Evolutionary conservation across 2,329 filamentous ascomycete genomes (phyloP).

Genomic region (Hypoxylon sp.): DNA sequence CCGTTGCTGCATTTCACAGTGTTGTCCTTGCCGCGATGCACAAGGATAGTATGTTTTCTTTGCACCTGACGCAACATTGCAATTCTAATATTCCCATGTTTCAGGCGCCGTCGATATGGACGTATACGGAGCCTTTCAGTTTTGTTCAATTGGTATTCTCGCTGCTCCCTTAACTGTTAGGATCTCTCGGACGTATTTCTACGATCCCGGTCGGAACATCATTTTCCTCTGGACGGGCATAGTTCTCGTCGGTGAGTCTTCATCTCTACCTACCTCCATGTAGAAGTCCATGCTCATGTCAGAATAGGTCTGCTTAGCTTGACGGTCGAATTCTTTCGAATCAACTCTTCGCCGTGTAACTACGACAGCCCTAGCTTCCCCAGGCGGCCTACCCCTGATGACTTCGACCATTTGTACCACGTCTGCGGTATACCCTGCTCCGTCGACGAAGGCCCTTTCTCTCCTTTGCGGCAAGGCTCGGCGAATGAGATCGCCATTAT

Average conservation of each 20-base stretch:
- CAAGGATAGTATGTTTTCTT: constrained; percentile 61
- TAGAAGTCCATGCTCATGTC: constrained; percentile 3
- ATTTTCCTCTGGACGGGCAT: constrained; percentile 75
- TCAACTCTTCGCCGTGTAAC: constrained; percentile 57
- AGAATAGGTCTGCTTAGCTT: constrained; percentile 68
- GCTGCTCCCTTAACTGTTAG: constrained; percentile 72
- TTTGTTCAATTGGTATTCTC: constrained; percentile 74
- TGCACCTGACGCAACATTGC: not conserved
- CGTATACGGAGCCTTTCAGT: constrained; percentile 74
- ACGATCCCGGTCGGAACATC: constrained; percentile 70
- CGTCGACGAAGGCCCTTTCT: constrained; percentile 60
- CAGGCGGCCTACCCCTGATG: constrained; percentile 47
- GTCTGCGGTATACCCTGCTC: constrained; percentile 64
- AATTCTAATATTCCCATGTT: constrained; percentile 12
- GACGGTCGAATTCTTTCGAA: constrained; percentile 73
- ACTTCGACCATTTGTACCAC: constrained; percentile 53
- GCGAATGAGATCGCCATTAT: constrained; percentile 73
- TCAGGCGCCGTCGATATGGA: constrained; percentile 75
- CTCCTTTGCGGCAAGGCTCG: constrained; percentile 65
- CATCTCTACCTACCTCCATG: not conserved
- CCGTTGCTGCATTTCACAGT: constrained; percentile 72
- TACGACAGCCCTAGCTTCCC: constrained; percentile 54
- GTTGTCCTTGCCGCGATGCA: constrained; percentile 71
- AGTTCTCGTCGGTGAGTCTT: constrained; percentile 65
- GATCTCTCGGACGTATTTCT: constrained; percentile 72